Evolutionary conservation across 2,329 filamentous ascomycete species (phyloP), one percentile per base, ranked within the genome.

Genomic region (Aspergillus niger): DNA sequence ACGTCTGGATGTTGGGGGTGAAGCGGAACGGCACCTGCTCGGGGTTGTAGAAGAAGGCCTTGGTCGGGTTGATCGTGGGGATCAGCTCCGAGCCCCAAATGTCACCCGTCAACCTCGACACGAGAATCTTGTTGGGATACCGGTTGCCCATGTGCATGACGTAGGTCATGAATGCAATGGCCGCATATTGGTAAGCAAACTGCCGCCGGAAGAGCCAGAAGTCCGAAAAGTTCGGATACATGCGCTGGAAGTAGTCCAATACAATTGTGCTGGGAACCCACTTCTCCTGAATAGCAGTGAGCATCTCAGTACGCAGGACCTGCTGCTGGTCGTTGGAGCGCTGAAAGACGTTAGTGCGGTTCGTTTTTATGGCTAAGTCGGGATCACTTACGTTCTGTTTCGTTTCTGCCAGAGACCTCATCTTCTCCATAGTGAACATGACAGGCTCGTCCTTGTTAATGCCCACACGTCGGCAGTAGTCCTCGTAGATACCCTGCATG

Each of bases 201-300:
- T 97, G 93, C 61, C 93, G 89, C 61, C 95, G 91, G 91, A 99
- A 99, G 60, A 99, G 86, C 92, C 94, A 99, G 82, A 98, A 97
- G 70, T 97, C 93, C 49, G 91, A 87, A 76, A 91, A 99, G 64
- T 91, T 89, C 30, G 92, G 90, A 79, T 95, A 98, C 5, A 88
- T 91, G 66, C 85, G 83, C 73, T 93, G 91, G 85, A 97, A 97
- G 80, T 94, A 97, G 66, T 96, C 88, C 57, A 96, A 84, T 22
- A 90, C 89, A 61, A 98, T 82, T 3, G 87, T 92, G 61, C 89
- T 88, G 5, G 92, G 91, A 58, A 97, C 93, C 85, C 90, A 96
- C 74, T 93, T 94, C 75, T 96, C 90, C 77, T 97, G 93, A 66
- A 99, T 96, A 2, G 94, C 91, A 47, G 89, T 90, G 74, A 97